Conservation (phyloP, 371 early-diverging fungal genomes). For the Mortierella sp. region DNA sequence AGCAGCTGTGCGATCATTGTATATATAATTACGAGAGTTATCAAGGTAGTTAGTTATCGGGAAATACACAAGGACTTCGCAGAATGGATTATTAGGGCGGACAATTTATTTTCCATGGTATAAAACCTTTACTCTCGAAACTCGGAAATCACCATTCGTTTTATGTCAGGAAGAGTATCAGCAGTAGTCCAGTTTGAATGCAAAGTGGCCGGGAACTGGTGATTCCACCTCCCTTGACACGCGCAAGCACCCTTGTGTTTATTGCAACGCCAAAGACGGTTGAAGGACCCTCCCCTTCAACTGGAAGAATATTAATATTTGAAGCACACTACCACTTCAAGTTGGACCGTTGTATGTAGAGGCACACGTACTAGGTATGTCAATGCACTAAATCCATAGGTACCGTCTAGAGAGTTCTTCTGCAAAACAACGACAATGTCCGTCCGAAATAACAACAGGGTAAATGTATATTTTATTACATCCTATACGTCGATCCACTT, state of each 20-base stretch:
- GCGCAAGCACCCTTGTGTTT: slow-evolving; percentile 33
- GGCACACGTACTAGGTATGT: slow-evolving; percentile 63
- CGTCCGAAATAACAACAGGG: slow-evolving; percentile 1
- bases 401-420: not conserved
- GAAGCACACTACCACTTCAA: slow-evolving; percentile 3
- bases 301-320: not conserved
- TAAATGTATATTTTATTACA: slow-evolving; percentile 1
- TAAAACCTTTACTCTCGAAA: slow-evolving; percentile 31
- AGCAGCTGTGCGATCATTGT: slow-evolving; percentile 13
- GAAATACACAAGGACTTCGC: slow-evolving; percentile 6
- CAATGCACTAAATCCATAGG: slow-evolving; percentile 54
- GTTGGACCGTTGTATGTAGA: slow-evolving; percentile 44
- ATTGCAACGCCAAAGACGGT: too few relatives aligned
- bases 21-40: not conserved
- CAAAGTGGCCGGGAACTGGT: slow-evolving; percentile 41
- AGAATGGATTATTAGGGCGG: slow-evolving; percentile 41
- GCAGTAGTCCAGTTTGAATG: slow-evolving; percentile 12
- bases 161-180: too few relatives aligned
- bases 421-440: not conserved
- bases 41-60: not conserved
- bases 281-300: slow-evolving; percentile 16
- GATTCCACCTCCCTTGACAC: slow-evolving; percentile 57
- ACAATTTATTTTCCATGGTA: slow-evolving; percentile 44
- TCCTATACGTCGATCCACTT: not conserved
- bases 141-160: slow-evolving; percentile 21